Evolutionary conservation across 495 filamentous ascomycete genomes (phyloP).

Genomic region (Coniosporium apollinis): DNA sequence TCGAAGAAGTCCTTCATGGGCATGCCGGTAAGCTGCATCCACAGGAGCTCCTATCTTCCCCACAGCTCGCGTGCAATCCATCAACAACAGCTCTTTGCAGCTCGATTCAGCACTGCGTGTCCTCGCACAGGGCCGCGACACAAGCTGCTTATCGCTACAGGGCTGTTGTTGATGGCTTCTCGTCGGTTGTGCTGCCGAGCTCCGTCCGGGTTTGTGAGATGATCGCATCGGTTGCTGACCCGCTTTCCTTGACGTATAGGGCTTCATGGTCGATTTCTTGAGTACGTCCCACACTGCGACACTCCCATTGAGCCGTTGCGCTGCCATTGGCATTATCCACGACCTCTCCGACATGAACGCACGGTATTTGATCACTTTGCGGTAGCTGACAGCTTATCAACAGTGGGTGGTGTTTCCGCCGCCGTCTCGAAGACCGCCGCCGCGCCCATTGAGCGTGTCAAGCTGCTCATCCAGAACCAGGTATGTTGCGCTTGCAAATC

Average conservation of each 20-base stretch:
- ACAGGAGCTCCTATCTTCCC: conserved; percentile 1
- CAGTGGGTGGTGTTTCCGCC: conserved; percentile 99
- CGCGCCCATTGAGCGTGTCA: conserved; percentile 99
- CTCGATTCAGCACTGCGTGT: too few relatives aligned
- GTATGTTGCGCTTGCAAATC: too few relatives aligned
- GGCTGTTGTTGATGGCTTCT: not conserved
- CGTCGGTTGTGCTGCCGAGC: not conserved
- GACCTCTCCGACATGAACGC: conserved; percentile 1
- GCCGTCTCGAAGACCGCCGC: conserved; percentile 99
- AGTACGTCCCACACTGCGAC: conserved; percentile 50
- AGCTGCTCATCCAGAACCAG: conserved; percentile 99
- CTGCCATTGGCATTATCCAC: conserved; percentile 8
- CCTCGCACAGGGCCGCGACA: conserved; percentile 9
- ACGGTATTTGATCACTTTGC: not conserved
- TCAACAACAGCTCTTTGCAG: not conserved
- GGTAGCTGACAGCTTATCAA: conserved; percentile 22
- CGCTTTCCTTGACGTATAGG: conserved; percentile 17
- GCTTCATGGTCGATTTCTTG: conserved; percentile 87
- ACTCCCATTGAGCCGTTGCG: conserved; percentile 5
- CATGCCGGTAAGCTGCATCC: conserved; percentile 55
- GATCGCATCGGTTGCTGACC: conserved; percentile 5
- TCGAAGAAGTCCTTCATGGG: conserved; percentile 70
- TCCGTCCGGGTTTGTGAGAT: conserved; percentile 2
- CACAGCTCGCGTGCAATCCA: not conserved
- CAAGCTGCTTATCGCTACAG: conserved; percentile 1